A percentile compares a stretch with the other conserved stretches of the same genome.
phyloP scores from a whole-genome alignment of 192 early-diverging fungal genomes.

The Mortierella alpina region DNA sequence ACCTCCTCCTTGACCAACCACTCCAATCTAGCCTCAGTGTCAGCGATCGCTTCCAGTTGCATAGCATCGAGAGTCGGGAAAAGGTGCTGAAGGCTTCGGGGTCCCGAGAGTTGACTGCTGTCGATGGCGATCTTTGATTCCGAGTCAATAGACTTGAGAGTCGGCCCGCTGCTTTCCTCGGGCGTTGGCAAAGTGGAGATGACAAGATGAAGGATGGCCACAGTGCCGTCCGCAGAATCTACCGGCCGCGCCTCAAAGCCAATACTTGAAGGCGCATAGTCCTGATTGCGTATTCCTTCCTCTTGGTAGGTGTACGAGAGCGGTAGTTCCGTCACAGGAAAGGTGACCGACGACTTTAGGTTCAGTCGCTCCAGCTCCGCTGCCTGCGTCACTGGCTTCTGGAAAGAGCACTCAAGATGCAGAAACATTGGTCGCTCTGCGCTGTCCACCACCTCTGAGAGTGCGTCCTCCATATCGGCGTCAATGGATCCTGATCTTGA shows the following conservation, averaged over 20 bases:
- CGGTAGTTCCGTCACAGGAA: constrained; percentile 72
- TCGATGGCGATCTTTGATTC: constrained; percentile 45
- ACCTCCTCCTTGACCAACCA: constrained; percentile 81
- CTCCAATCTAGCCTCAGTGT: constrained; percentile 67
- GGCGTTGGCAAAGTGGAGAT: constrained; percentile 71
- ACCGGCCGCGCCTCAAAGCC: constrained; percentile 72
- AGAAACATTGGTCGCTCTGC: constrained; percentile 80
- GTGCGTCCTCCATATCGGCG: constrained; percentile 49
- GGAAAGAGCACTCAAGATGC: constrained; percentile 73
- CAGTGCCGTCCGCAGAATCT: constrained; percentile 74
- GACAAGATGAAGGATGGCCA: constrained; percentile 72
- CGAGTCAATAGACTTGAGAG: constrained; percentile 46
- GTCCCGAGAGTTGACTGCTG: constrained; percentile 12
- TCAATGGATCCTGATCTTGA: constrained; percentile 44
- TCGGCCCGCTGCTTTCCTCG: constrained; percentile 51
- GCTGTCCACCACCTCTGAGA: constrained; percentile 63
- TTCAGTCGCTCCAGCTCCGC: constrained; percentile 53
- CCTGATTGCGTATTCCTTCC: constrained; percentile 38
- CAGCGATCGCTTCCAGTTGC: constrained; percentile 69
- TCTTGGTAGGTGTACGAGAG: constrained; percentile 66
- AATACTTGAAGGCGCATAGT: constrained; percentile 71
- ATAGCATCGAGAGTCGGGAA: constrained; percentile 46
- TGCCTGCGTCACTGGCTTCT: constrained; percentile 54
- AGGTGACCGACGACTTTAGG: constrained; percentile 39
- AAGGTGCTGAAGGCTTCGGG: constrained; percentile 30